Percentiles rank a stretch among this genome's conserved stretches.
Conservation (phyloP, 75 land plant species). For the Gnetum montanum region DNA sequence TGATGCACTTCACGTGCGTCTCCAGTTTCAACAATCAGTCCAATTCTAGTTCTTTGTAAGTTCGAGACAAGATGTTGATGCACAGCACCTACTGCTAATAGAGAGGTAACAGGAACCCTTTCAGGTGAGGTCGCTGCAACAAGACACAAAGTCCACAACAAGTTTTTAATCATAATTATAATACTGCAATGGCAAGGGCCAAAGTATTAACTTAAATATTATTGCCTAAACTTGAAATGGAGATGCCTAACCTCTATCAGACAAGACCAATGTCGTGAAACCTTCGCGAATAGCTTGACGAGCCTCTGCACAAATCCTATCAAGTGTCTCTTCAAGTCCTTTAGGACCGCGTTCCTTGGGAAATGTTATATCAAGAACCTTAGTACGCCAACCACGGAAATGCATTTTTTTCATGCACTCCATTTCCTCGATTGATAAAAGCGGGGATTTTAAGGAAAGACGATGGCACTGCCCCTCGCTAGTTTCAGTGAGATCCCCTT, state of each 20-base stretch:
- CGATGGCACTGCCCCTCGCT: constrained; percentile 92
- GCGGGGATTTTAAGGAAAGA: constrained; percentile 80
- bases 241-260: constrained; percentile 96
- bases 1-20: constrained; percentile 99
- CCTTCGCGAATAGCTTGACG: constrained; percentile 75
- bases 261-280: constrained; percentile 68
- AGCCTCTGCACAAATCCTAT: constrained; percentile 90
- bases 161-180: neutral
- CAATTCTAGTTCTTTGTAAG: constrained; percentile 85
- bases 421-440: constrained; percentile 76
- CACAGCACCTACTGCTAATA: constrained; percentile 96
- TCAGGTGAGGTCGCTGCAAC: constrained; percentile 72
- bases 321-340: constrained; percentile 86
- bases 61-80: constrained; percentile 91
- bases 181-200: too few relatives aligned
- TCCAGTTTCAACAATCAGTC: constrained; percentile 85
- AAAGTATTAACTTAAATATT: neutral
- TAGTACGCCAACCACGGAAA: constrained; percentile 82
- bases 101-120: constrained; percentile 91
- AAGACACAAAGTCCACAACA: neutral
- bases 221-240: too few relatives aligned
- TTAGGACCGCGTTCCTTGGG: constrained; percentile 49
- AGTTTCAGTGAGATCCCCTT: constrained; percentile 94
- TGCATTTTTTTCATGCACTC: constrained; percentile 92
- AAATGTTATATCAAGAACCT: constrained; percentile 91